Percentiles rank a stretch among this genome's conserved stretches.
Evolutionary conservation across 2,329 filamentous ascomycete genomes (phyloP).

Genomic region (Fusarium citri): DNA sequence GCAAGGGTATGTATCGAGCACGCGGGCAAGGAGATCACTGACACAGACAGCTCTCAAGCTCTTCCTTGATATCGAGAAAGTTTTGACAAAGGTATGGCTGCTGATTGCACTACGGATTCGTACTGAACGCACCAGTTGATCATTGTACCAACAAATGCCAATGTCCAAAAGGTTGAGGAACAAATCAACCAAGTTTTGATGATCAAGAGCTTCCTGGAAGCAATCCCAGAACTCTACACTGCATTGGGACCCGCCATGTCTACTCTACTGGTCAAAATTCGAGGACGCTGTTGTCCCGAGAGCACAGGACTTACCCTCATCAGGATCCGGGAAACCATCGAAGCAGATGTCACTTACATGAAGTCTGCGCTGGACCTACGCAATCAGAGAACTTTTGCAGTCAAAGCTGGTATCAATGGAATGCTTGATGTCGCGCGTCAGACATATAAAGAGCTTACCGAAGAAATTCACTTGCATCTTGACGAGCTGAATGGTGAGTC

Average conservation of each 20-base stretch:
- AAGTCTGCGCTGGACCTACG: constrained; percentile 84
- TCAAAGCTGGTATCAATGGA: constrained; percentile 85
- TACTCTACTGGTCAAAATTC: constrained; percentile 73
- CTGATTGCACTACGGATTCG: rapidly evolving
- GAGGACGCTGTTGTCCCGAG: constrained; percentile 74
- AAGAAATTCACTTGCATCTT: constrained; percentile 79
- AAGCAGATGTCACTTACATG: constrained; percentile 83
- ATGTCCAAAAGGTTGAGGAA: constrained; percentile 78
- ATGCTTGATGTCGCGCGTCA: constrained; percentile 89
- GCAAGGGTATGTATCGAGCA: constrained; percentile 66
- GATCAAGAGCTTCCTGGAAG: constrained; percentile 82
- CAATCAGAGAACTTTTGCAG: constrained; percentile 90
- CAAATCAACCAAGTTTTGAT: constrained; percentile 88
- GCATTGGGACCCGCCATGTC: constrained; percentile 74
- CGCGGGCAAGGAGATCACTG: not conserved
- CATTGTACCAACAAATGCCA: constrained; percentile 74
- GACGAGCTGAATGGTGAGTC: constrained; percentile 71
- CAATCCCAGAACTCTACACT: constrained; percentile 74
- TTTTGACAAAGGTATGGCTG: constrained; percentile 75
- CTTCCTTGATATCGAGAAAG: constrained; percentile 82
- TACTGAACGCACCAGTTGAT: constrained; percentile 69
- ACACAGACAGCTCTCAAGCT: constrained; percentile 70
- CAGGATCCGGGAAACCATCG: constrained; percentile 77
- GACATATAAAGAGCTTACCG: constrained; percentile 88
- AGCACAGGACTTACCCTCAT: constrained; percentile 70